phyloP scores from a whole-genome alignment of 768 basidiomycete genomes.

The Russula brevipes region DNA sequence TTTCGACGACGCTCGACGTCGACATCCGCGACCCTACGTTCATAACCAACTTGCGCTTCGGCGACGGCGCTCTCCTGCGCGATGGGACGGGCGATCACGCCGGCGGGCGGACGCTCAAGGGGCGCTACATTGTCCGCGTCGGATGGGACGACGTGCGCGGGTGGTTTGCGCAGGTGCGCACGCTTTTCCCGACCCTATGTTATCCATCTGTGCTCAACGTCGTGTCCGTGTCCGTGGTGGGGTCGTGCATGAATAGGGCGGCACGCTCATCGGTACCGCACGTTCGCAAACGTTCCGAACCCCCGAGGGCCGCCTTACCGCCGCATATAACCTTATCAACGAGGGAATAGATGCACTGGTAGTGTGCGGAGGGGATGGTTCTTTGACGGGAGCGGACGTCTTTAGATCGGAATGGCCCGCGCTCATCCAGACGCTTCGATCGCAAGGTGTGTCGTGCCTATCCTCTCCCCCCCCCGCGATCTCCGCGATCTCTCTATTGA shows the following conservation, averaged over 20 bases:
- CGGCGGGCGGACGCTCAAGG: conserved; percentile 71
- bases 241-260: conserved; percentile 50
- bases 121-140: conserved; percentile 88
- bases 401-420: conserved; percentile 92
- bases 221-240: background rate
- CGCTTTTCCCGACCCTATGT: background rate
- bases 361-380: conserved; percentile 97
- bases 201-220: background rate
- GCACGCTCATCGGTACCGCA: conserved; percentile 94
- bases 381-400: conserved; percentile 91
- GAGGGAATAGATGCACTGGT: conserved; percentile 97
- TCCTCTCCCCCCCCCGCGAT: background rate
- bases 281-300: conserved; percentile 82
- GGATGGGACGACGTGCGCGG: conserved; percentile 98
- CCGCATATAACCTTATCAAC: conserved; percentile 86
- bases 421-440: conserved; percentile 64
- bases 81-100: conserved; percentile 77
- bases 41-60: conserved; percentile 73
- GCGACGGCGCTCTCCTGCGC: conserved; percentile 68
- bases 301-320: conserved; percentile 78
- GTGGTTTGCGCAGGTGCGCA: conserved; percentile 77
- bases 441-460: conserved; percentile 44
- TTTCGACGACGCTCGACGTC: conserved; percentile 26
- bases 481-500: background rate
- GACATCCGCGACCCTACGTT: conserved; percentile 36